Conservation (phyloP, 2,329 filamentous ascomycete species). For the Endocalyx cinctus region DNA sequence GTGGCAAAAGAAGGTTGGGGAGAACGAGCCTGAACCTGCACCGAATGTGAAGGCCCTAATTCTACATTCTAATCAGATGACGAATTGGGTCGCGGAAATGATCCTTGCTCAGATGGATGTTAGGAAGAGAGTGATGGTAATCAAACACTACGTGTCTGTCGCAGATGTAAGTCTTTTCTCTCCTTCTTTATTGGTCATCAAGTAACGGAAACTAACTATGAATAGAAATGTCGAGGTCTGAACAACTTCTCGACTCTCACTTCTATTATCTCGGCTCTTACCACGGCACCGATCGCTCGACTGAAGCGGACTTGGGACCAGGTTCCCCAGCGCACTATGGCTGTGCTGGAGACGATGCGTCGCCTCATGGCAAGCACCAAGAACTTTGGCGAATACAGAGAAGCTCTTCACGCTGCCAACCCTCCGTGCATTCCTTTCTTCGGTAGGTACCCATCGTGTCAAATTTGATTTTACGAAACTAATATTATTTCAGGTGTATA, state of each 20-base stretch:
- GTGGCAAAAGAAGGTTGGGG: conserved; percentile 91
- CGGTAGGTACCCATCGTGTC: conserved; percentile 52
- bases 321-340: conserved; percentile 78
- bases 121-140: conserved; percentile 92
- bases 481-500: conserved; percentile 67
- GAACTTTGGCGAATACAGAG: conserved; percentile 96
- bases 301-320: conserved; percentile 92
- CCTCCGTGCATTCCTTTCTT: conserved; percentile 98
- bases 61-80: conserved; percentile 96
- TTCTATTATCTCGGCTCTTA: conserved; percentile 93
- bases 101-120: conserved; percentile 92
- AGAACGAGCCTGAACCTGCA: conserved; percentile 78
- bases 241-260: conserved; percentile 98
- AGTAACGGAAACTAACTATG: too few species aligned
- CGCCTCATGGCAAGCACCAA: conserved; percentile 94
- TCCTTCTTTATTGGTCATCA: too few species aligned
- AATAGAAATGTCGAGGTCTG: conserved; percentile 81
- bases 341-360: conserved; percentile 83
- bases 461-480: conserved; percentile 3
- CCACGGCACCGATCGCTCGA: conserved; percentile 90
- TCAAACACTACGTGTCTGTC: conserved; percentile 96
- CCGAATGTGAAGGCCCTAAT: conserved; percentile 95
- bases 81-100: conserved; percentile 99
- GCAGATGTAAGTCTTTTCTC: conserved; percentile 79
- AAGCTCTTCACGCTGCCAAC: conserved; percentile 85